Conservation (phyloP, 192 early-diverging fungal species). For the Coemansia aciculifera region DNA sequence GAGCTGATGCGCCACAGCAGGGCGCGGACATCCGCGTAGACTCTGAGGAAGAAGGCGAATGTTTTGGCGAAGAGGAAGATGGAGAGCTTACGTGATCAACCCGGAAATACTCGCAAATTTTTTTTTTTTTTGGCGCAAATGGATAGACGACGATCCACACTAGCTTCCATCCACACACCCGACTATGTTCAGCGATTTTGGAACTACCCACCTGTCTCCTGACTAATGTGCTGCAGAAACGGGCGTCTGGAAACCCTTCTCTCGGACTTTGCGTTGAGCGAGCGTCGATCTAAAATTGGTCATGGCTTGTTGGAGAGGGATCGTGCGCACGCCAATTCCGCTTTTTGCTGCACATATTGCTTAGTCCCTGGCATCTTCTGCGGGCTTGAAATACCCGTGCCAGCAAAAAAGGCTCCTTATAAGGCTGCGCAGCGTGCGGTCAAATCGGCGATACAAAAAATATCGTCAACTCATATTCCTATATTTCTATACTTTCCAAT, state of each 20-base stretch:
- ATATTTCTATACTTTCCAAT: background rate
- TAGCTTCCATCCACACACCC: background rate
- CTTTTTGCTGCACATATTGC: background rate
- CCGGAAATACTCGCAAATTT: background rate
- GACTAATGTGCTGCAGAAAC: background rate
- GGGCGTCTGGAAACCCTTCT: background rate
- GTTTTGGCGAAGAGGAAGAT: constrained; percentile 36
- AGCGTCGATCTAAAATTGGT: background rate
- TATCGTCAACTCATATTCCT: background rate
- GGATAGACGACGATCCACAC: background rate
- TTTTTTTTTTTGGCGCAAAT: background rate
- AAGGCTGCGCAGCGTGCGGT: background rate
- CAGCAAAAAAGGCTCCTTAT: background rate
- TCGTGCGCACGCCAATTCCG: background rate
- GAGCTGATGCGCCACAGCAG: constrained; percentile 2
- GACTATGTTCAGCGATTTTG: background rate
- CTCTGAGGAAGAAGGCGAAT: constrained; percentile 42
- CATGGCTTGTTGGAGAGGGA: background rate
- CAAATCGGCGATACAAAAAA: background rate
- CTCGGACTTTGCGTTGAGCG: constrained; percentile 4
- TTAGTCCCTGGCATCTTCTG: background rate
- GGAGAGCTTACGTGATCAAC: constrained; percentile 31
- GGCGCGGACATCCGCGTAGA: background rate
- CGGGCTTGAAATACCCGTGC: constrained; percentile 5
- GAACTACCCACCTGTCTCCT: background rate